Evolutionary conservation across 352 stramenopile genomes (phyloP).

Genomic region (Globisporangium parvum): DNA sequence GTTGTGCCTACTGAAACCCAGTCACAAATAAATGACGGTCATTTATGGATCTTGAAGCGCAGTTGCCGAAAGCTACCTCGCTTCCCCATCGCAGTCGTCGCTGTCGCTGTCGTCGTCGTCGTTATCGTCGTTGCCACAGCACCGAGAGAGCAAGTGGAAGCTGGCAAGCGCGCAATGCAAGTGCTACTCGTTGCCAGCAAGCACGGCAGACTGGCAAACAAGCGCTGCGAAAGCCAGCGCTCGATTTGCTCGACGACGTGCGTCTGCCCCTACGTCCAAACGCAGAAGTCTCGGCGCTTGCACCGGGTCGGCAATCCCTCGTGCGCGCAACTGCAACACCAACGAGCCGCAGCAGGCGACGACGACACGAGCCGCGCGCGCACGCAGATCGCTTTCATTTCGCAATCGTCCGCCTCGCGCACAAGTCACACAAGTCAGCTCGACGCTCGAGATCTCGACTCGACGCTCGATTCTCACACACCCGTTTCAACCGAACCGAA

Average conservation of each 20-base stretch:
- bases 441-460: not conserved
- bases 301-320: constrained; percentile 24
- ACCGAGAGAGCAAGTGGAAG: constrained; percentile 1
- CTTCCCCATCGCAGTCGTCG: not conserved
- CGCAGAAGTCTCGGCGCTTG: too few species aligned
- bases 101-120: not conserved
- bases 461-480: not conserved
- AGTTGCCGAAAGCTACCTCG: constrained; percentile 1
- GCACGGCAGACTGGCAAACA: too few species aligned
- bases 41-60: constrained; percentile 12
- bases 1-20: too few species aligned
- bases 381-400: constrained; percentile 29
- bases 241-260: too few species aligned
- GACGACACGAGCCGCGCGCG: not conserved
- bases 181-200: not conserved
- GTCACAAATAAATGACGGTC: constrained; percentile 7
- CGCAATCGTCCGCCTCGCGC: constrained; percentile 34
- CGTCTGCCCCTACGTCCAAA: too few species aligned
- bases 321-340: not conserved
- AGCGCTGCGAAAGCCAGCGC: too few species aligned
- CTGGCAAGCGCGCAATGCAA: constrained; percentile 6
- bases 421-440: constrained; percentile 19
- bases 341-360: too few species aligned
- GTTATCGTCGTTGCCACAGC: not conserved
- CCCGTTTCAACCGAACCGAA: not conserved